Evolutionary conservation across 2,329 filamentous ascomycete genomes (phyloP), one percentile per base, ranked within the genome.

Genomic region (Lecanicillium sp.): DNA sequence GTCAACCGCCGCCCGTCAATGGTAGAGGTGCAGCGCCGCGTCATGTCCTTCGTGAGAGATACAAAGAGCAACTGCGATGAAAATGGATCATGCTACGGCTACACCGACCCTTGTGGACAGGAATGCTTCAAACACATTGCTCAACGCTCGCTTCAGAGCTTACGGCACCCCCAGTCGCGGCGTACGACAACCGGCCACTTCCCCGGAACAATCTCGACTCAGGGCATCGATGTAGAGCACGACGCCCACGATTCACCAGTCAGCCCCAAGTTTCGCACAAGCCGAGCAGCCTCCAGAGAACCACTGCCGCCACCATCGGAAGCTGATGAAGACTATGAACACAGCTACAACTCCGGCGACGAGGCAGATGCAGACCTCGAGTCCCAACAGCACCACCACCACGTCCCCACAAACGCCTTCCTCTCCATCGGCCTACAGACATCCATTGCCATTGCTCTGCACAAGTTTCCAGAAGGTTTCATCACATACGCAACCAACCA

Each of bases 401-500:
- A 98, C 58, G 90, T 96, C 3, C 86, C 90, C 0, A 81, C 85
- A 45, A 96, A 96, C 53, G 87, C 86, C 5, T 98, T 95, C 58
- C 70, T 96, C 45, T 85, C 85, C 37, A 92, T 96, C 43, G 89
- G 92, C n/a, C 75, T 98, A 1, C 92, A 98, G 60, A 96, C 92
- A 0, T 90, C 86, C 13, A 81, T 95, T 36, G 92, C 92, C 5
- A 96, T 98, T 46, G 88, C 90, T 7, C 69, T 98, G 2, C 92
- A 98, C 67, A 98, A 98, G 58, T 83, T 96, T 27, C 92, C 92
- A 2, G 92, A 83, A 52, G 79, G 79, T 16, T 83, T 83, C 57
- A 82, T 98, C 50, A 96, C 90, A 1, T 98, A 94, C 57, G 90
- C 92, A 9, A 95, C 92, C 9, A 98, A 96, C 60, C 92, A 98